A percentile compares a stretch with the other conserved stretches of the same genome.
These are phyloP conservation scores for Kuraishia capsulata DNA, from an alignment of 805 yeast species.

Conservation along the genomic window DNA sequence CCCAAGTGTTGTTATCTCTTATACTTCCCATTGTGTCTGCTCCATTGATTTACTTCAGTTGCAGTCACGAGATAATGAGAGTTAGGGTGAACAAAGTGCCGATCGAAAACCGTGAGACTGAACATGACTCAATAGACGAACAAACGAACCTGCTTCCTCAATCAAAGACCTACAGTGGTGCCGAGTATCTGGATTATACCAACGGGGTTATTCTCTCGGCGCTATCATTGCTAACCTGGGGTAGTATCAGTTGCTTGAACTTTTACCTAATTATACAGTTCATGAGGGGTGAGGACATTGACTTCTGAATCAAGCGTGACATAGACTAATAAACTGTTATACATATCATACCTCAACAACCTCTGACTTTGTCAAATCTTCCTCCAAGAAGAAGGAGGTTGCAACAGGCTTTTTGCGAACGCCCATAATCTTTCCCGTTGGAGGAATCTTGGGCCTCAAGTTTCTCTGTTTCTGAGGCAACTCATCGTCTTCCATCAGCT, in stretches of 20 bases:
- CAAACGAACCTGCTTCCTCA: not conserved
- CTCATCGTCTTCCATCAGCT: slow-evolving; percentile 73
- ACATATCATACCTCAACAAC: not conserved
- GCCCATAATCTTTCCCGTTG: slow-evolving; percentile 74
- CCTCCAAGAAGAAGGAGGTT: slow-evolving; percentile 45
- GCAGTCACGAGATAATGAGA: slow-evolving; percentile 59
- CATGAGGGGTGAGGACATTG: slow-evolving; percentile 24
- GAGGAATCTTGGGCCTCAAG: slow-evolving; percentile 75
- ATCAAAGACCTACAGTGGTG: slow-evolving; percentile 5
- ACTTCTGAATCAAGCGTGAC: slow-evolving; percentile 16
- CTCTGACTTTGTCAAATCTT: slow-evolving; percentile 4
- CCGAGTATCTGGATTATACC: slow-evolving; percentile 39
- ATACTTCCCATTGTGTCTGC: slow-evolving; percentile 79
- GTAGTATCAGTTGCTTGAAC: slow-evolving; percentile 63
- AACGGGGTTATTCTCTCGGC: slow-evolving; percentile 52
- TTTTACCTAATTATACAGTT: slow-evolving; percentile 35
- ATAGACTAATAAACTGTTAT: not conserved
- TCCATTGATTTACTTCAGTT: slow-evolving; percentile 78
- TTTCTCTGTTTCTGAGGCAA: slow-evolving; percentile 72
- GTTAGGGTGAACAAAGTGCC: slow-evolving; percentile 28
- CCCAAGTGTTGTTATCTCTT: slow-evolving; percentile 78
- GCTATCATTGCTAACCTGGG: slow-evolving; percentile 54
- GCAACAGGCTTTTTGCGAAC: slow-evolving; percentile 55
- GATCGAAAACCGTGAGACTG: not conserved
- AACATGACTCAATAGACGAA: slow-evolving; percentile 3